Evolutionary conservation across 1,284 basidiomycete genomes (phyloP).

Genomic region (Pseudozyma sp.): DNA sequence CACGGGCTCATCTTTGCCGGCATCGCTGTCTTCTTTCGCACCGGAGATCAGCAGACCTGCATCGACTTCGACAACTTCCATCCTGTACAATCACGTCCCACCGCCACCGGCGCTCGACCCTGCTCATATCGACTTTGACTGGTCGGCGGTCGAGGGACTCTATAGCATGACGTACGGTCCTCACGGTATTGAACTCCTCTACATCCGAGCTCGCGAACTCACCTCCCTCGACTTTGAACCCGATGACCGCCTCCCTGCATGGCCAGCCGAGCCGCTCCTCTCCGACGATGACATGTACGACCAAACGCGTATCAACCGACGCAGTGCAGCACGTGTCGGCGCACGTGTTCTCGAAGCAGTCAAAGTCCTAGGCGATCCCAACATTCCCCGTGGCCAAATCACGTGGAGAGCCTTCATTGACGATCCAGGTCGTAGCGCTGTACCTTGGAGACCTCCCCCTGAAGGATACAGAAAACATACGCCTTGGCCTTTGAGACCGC

Average conservation of each 20-base stretch:
- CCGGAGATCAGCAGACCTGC: background rate
- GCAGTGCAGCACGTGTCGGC: constrained; percentile 30
- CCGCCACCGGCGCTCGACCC: constrained; percentile 43
- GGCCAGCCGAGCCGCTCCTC: constrained; percentile 51
- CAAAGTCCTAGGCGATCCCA: constrained; percentile 56
- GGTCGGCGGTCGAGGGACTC: constrained; percentile 47
- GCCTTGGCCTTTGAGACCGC: constrained; percentile 42
- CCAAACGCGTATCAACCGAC: constrained; percentile 41
- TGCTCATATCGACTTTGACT: constrained; percentile 49
- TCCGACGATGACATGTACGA: constrained; percentile 47
- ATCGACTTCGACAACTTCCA: constrained; percentile 3
- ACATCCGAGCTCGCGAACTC: constrained; percentile 49
- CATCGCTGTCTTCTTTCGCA: constrained; percentile 12
- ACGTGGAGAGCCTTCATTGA: constrained; percentile 56
- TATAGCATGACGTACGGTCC: constrained; percentile 59
- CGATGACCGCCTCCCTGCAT: constrained; percentile 25
- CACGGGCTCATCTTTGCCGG: background rate
- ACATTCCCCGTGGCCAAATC: constrained; percentile 54
- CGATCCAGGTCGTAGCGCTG: constrained; percentile 41
- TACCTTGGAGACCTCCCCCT: constrained; percentile 41
- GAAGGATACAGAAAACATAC: constrained; percentile 37
- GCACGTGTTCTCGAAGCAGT: constrained; percentile 51
- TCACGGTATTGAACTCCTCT: constrained; percentile 55
- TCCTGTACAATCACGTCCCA: constrained; percentile 20
- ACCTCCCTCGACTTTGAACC: constrained; percentile 52